Evolutionary conservation across 2,329 filamentous ascomycete species (phyloP), one percentile per base, ranked within the genome.

Genomic region (Capronia epimyces): DNA sequence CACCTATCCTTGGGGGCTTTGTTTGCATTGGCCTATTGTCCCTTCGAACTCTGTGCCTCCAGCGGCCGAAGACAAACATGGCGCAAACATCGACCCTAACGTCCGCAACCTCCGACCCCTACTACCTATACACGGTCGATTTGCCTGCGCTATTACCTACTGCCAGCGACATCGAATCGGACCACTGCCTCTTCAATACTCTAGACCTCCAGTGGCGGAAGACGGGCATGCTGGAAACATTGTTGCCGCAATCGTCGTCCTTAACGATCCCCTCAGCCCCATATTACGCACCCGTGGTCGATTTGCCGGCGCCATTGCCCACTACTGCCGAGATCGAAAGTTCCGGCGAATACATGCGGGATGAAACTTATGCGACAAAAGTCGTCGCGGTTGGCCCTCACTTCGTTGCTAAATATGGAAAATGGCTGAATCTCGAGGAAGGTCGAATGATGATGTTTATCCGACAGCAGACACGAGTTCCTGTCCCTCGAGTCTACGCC

Each of bases 381-480:
- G 46, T 63, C 21, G 56, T 62, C 21, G 44, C 41, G 32, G 50
- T 65, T 27, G 55, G 53, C 15, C 15, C 56, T 21, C 25, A 60
- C 32, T 63, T 60, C 45, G 55, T 60, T 5, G 61, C 63, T 9
- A 65, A 63, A 55, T 64, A 59, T 55, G 67, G 58, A 18, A 29
- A 32, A 13, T 41, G 50, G 7, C 46, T 66, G 39, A 46, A 60
- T 24, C 56, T 65, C 5, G 47, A 62, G 10, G 65, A 68, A 59
- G 64, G 63, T 22, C 56, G 63, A 43, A 67, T 64, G 45, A 66
- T 67, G 65, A 50, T 65, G 2, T 66, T 66, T 52, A 60, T 65
- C 20, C 46, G 50, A 24, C 48, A 57, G 36, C 43, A 50, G 12
- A 65, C 63, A 16, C 58, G 41, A 39, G 46, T 67, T 6, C 52